A percentile compares a stretch with the other conserved stretches of the same genome.
phyloP scores from a whole-genome alignment of 257 asterid genomes.

The Jaltomata sinuosa region DNA sequence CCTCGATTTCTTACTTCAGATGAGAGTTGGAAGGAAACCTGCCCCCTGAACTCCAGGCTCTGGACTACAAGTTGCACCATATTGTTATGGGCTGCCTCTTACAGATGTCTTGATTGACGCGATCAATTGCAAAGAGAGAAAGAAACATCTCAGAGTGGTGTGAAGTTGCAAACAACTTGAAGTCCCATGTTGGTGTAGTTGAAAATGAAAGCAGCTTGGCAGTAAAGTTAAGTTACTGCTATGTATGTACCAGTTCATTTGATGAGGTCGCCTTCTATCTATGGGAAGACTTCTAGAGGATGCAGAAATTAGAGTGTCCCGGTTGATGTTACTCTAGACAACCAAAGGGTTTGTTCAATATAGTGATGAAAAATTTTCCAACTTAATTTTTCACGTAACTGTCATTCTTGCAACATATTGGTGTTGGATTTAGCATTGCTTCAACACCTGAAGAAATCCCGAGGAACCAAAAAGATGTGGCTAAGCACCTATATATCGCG shows the following conservation, averaged over 20 bases:
- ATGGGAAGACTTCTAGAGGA: too few relatives aligned
- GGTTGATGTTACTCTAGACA: too few relatives aligned
- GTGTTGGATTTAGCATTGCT: too few relatives aligned
- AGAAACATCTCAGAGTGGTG: neutral
- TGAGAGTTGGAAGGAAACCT: neutral
- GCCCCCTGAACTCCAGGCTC: neutral
- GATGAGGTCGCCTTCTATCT: neutral
- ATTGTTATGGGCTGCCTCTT: neutral
- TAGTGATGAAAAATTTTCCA: neutral
- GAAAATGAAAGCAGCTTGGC: neutral
- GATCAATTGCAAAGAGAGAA: neutral
- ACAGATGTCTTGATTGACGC: neutral
- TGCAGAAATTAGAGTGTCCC: too few relatives aligned
- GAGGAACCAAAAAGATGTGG: too few relatives aligned
- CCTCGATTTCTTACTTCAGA: neutral
- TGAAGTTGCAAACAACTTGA: neutral
- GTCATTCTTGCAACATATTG: too few relatives aligned
- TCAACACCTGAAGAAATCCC: too few relatives aligned
- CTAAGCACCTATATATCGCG: too few relatives aligned
- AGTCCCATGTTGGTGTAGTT: neutral
- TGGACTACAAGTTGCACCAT: neutral
- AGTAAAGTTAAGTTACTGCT: neutral
- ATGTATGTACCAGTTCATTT: neutral
- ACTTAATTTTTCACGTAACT: neutral
- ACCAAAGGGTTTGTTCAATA: neutral